Evolutionary conservation across 164 flowering plant species (phyloP).

Genomic region (Vitis cinerea): DNA sequence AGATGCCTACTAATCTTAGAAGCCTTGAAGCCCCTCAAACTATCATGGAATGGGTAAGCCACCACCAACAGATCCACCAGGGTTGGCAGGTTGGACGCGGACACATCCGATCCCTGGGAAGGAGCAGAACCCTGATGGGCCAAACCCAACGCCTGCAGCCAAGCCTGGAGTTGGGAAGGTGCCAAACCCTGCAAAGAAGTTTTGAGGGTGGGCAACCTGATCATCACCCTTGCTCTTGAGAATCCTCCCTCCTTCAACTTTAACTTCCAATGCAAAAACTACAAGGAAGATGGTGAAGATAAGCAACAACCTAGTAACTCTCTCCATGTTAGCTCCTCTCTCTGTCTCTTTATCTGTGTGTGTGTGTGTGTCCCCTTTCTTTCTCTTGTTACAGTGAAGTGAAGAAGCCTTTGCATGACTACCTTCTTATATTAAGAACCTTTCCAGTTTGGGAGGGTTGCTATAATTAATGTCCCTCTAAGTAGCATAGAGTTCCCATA

Average conservation of each 20-base stretch:
- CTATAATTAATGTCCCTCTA: too few relatives aligned
- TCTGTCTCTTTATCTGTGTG: not conserved
- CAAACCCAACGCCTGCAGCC: conserved; percentile 2
- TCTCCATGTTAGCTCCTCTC: conserved; percentile 12
- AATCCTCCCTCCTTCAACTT: conserved; percentile 19
- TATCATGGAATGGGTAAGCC: not conserved
- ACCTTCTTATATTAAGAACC: too few relatives aligned
- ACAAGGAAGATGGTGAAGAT: conserved; percentile 11
- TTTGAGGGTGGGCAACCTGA: conserved; percentile 13
- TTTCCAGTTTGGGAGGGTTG: too few relatives aligned
- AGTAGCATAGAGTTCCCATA: too few relatives aligned
- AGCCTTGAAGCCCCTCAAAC: too few relatives aligned
- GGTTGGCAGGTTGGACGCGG: conserved; percentile 3
- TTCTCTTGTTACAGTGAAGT: not conserved
- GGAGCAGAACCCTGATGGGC: conserved; percentile 3
- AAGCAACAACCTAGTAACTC: conserved; percentile 7
- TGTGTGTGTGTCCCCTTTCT: not conserved
- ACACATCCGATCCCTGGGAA: conserved; percentile 10
- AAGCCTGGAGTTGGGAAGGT: conserved; percentile 13
- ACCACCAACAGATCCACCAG: conserved; percentile 2
- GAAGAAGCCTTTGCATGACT: too few relatives aligned
- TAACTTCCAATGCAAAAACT: not conserved
- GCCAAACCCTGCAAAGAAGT: conserved; percentile 8
- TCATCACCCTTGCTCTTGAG: not conserved
- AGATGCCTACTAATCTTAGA: too few relatives aligned